Base-by-base conservation (phyloP, 495 filamentous ascomycete species). In the Parathielavia appendiculata region DNA sequence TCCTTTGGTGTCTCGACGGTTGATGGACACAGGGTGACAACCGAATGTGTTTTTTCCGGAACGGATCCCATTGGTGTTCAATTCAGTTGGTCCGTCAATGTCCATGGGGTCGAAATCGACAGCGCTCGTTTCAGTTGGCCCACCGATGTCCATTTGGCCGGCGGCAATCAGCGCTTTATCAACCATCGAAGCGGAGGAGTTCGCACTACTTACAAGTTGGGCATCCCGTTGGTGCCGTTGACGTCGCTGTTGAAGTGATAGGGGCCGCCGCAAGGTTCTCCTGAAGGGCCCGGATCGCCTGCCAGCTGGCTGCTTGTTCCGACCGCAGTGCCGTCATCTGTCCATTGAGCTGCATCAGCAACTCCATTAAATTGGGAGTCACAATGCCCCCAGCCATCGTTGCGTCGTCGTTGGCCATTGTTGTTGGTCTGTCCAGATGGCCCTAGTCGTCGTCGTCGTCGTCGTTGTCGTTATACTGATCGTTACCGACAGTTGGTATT, bases 191-290 rank as follows among this genome's bases (percentile, higher is more conserved):
- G 48, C 30, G 39, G 32, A 35, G 43, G 41, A 35, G 44, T 14
- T 46, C 30, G 26, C n/a, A 56, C n/a, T 56, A 47, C 54, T 56
- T 56, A 56, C 54, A 35, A 56, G 54, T 35, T 56, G 20, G 43
- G 54, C 19, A 38, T 30, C 26, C 26, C 26, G 26, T 30, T 30
- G 26, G 26, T 30, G 26, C 26, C 26, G 51, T 54, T 30, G 35
- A 54, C n/a, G 17, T 43, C 35, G 38, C 38, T 40, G 38, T 40
- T 40, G 16, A 40, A 40, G 38, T 40, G 1, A 40, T 40, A 40
- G 16, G 38, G 38, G 38, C 38, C 16, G 38, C 38, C 16, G 16
- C 16, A 40, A 40, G 38, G 38, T 40, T 40, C 38, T 40, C 38
- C 38, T 40, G 12, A 40, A 40, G 38, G 38, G 38, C 38, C 16